Evolutionary conservation across 306 rosid species (phyloP).

Genomic region (Bauhinia variegata): DNA sequence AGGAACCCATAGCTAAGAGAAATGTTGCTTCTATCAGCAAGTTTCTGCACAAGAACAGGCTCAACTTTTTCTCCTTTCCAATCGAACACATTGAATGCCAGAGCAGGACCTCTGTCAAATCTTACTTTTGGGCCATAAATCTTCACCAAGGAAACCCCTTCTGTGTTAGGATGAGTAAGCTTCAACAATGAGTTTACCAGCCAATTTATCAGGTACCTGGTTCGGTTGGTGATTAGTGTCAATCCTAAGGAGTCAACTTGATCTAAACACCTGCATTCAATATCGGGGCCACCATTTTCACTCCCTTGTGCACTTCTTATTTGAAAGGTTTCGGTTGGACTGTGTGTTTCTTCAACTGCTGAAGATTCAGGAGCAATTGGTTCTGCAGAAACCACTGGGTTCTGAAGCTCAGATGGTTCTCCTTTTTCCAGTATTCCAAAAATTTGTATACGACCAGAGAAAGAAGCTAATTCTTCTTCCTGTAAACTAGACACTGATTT

Average conservation of each 20-base stretch:
- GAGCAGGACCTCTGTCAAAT: slow-evolving; percentile 83
- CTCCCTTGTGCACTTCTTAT: slow-evolving; percentile 31
- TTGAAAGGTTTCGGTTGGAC: slow-evolving; percentile 17
- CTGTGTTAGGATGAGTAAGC: slow-evolving; percentile 81
- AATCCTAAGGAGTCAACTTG: slow-evolving; percentile 78
- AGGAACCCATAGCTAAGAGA: slow-evolving; percentile 81
- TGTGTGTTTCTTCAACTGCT: slow-evolving; percentile 43
- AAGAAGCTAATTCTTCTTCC: slow-evolving; percentile 50
- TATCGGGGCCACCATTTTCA: slow-evolving; percentile 35
- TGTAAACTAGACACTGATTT: slow-evolving; percentile 33
- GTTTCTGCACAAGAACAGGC: slow-evolving; percentile 87
- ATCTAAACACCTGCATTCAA: slow-evolving; percentile 73
- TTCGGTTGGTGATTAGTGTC: slow-evolving; percentile 53
- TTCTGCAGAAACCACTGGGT: slow-evolving; percentile 29
- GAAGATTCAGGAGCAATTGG: slow-evolving; percentile 32
- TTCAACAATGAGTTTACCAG: slow-evolving; percentile 75
- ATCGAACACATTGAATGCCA: slow-evolving; percentile 88
- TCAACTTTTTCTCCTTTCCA: slow-evolving; percentile 95
- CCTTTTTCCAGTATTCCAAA: slow-evolving; percentile 38
- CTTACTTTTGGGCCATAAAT: slow-evolving; percentile 86
- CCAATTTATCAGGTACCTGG: slow-evolving; percentile 88
- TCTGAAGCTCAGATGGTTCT: slow-evolving; percentile 41
- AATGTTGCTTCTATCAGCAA: slow-evolving; percentile 81
- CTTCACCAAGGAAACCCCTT: slow-evolving; percentile 61
- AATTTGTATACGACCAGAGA: slow-evolving; percentile 61